These are phyloP conservation scores for Copromyces sp. DNA, from an alignment of 495 filamentous ascomycete species.

Conservation along the genomic window DNA sequence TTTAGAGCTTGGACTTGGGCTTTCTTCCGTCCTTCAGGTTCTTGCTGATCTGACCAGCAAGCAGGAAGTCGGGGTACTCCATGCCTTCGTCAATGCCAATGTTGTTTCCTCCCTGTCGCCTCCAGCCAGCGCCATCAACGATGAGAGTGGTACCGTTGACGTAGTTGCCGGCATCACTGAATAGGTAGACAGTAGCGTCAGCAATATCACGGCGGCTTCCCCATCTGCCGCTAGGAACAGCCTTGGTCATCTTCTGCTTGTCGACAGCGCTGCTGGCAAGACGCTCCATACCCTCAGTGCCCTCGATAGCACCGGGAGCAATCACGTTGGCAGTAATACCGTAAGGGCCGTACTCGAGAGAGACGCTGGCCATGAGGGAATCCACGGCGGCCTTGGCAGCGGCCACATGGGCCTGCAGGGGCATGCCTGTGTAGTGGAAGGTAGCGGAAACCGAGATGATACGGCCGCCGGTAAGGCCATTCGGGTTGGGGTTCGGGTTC, in stretches of 20 bases:
- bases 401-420: slow-evolving; percentile 75
- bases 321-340: slow-evolving; percentile 87
- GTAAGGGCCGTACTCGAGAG: slow-evolving; percentile 78
- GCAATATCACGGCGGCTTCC: slow-evolving; percentile 84
- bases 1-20: slow-evolving; percentile 32
- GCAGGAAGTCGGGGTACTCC: slow-evolving; percentile 36
- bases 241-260: slow-evolving; percentile 16
- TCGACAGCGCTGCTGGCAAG: slow-evolving; percentile 31
- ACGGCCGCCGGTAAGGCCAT: slow-evolving; percentile 58
- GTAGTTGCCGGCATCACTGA: slow-evolving; percentile 74
- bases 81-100: slow-evolving; percentile 37
- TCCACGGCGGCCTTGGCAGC: slow-evolving; percentile 91
- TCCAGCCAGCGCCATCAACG: slow-evolving; percentile 70
- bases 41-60: slow-evolving; percentile 31
- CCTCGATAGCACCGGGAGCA: slow-evolving; percentile 66
- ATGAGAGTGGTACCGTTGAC: slow-evolving; percentile 71
- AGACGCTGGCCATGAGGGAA: slow-evolving; percentile 59
- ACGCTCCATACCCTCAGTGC: slow-evolving; percentile 51
- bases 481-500: slow-evolving; percentile 37
- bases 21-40: slow-evolving; percentile 31
- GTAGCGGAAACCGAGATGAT: slow-evolving; percentile 85
- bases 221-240: slow-evolving; percentile 57
- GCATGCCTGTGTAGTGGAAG: slow-evolving; percentile 75
- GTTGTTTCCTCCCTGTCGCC: slow-evolving; percentile 33
- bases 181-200: slow-evolving; percentile 82